Evolutionary conservation across 2,329 filamentous ascomycete species (phyloP), one percentile per base, ranked within the genome.

Genomic region (Dothistroma septosporum): DNA sequence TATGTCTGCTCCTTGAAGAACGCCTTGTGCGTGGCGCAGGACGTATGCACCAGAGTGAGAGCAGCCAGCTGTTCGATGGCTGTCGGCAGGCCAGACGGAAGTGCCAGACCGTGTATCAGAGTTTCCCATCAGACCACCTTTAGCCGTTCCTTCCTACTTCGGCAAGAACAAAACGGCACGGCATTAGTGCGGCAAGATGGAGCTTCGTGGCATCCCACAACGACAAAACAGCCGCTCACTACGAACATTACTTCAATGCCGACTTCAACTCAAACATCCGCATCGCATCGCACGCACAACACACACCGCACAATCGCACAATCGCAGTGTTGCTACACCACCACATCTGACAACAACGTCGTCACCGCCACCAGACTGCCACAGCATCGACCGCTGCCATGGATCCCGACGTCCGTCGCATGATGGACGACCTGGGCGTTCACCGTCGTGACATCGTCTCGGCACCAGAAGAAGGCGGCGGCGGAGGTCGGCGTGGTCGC

Each of bases 391-490:
- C 31, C 11, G 33, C 55, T 24, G 35, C 41, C 48, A 68, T 68
- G 66, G 64, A 62, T 21, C 21, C 60, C 33, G 63, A 63, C 9
- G 60, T 62, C 21, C 64, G 63, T 31, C 44, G 28, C 7, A 70
- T 70, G 69, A 46, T 69, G 49, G 63, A 61, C n/a, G 68, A 71
- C 46, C 62, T 71, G 16, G 67, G 67, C 58, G 28, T 46, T 22
- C 41, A 14, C 1, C 68, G 67, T 21, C 67, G 68, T 11, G 69
- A 71, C 28, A 9, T 53, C 9, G 33, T 68, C 4, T 68, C 68
- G 2, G 64, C 65, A 4, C 66, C 64, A 22, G 53, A 57, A 12
- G 61, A 59, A 19, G 28, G 56, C 37, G 32, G 56, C 37, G 32
- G 28, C 6, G 33, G 52, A 19, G 33, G 37, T 10, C 24, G 33